Evolutionary conservation across 768 basidiomycete genomes (phyloP).

Genomic region (Pulveroboletus frians): DNA sequence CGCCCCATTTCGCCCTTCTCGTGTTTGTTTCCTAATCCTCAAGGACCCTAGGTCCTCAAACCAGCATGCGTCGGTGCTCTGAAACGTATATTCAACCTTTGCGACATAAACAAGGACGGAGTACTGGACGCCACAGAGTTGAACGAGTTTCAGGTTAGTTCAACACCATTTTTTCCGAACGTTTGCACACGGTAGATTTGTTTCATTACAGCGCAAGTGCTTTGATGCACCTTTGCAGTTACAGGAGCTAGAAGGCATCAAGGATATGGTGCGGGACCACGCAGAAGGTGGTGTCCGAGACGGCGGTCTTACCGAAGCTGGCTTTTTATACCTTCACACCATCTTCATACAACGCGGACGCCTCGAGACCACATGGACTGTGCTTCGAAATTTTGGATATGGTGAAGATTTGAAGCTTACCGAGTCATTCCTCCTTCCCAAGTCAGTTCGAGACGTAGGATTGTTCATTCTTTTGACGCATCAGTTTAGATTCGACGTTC

Average conservation of each 20-base stretch:
- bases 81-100: constrained; percentile 92
- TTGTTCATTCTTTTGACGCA: constrained; percentile 10
- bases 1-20: constrained; percentile 25
- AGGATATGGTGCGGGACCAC: constrained; percentile 81
- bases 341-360: constrained; percentile 95
- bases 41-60: constrained; percentile 69
- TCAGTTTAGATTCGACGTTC: constrained; percentile 77
- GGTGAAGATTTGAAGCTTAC: constrained; percentile 88
- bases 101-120: constrained; percentile 92
- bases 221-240: constrained; percentile 89
- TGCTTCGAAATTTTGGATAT: constrained; percentile 91
- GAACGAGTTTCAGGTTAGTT: constrained; percentile 90
- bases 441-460: constrained; percentile 46
- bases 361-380: constrained; percentile 97
- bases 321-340: constrained; percentile 92
- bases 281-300: constrained; percentile 70
- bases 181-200: neutral
- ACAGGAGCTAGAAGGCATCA: constrained; percentile 95
- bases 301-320: constrained; percentile 83
- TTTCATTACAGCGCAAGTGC: constrained; percentile 69
- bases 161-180: neutral
- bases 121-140: constrained; percentile 84
- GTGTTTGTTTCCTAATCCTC: constrained; percentile 8
- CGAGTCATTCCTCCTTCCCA: constrained; percentile 83
- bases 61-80: constrained; percentile 86